A percentile compares a stretch with the other conserved stretches of the same genome.
phyloP scores from a whole-genome alignment of 306 rosid genomes.

The Cicer yamashitae region DNA sequence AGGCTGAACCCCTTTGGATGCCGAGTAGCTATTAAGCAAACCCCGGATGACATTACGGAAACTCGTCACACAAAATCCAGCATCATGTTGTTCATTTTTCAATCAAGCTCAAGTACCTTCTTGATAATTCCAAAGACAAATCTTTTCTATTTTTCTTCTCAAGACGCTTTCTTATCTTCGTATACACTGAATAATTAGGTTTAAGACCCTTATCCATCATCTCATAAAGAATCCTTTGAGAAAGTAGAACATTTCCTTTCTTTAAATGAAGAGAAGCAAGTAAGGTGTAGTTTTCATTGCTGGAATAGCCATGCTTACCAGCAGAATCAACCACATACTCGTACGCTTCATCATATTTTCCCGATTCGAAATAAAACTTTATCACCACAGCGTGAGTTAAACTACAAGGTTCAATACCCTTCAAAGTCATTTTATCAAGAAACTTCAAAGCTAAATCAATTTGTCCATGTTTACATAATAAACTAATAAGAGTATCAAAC shows the following conservation, averaged over 20 bases:
- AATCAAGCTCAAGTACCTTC: constrained; percentile 48
- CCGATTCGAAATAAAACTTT: constrained; percentile 60
- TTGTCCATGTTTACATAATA: constrained; percentile 47
- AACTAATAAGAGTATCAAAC: constrained; percentile 58
- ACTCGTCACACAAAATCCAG: constrained; percentile 4
- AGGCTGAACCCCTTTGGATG: neutral
- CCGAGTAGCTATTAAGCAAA: constrained; percentile 28
- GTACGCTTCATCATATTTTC: constrained; percentile 66
- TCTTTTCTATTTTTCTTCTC: constrained; percentile 48
- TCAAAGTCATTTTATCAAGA: constrained; percentile 60
- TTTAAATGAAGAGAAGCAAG: constrained; percentile 75
- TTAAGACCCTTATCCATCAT: constrained; percentile 74
- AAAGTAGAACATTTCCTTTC: constrained; percentile 52
- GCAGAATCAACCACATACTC: constrained; percentile 54
- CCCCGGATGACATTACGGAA: neutral
- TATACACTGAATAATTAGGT: constrained; percentile 62
- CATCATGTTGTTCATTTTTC: constrained; percentile 35
- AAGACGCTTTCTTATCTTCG: constrained; percentile 50
- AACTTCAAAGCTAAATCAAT: constrained; percentile 55
- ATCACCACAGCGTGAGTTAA: constrained; percentile 66
- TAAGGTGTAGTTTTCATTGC: constrained; percentile 61
- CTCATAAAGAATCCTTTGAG: constrained; percentile 60
- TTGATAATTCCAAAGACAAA: constrained; percentile 60
- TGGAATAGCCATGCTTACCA: constrained; percentile 47
- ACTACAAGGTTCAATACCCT: constrained; percentile 66